Evolutionary conservation across 2,329 filamentous ascomycete genomes (phyloP).

Genomic region (Penicillium psychrosexuale): DNA sequence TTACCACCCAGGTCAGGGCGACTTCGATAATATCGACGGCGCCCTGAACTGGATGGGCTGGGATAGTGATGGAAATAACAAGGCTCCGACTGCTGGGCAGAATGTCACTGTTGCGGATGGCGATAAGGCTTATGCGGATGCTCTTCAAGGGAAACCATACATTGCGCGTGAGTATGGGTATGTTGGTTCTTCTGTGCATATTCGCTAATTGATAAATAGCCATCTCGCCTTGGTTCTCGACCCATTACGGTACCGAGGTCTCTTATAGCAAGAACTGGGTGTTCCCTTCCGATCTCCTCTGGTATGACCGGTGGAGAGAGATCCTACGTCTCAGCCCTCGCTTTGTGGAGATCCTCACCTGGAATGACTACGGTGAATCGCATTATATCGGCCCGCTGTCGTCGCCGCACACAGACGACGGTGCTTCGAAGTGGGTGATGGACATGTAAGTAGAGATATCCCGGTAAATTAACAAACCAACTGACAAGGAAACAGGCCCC

Average conservation of each 20-base stretch:
- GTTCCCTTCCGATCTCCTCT: slow-evolving; percentile 46
- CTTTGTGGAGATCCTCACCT: slow-evolving; percentile 49
- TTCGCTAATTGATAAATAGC: slow-evolving; percentile 22
- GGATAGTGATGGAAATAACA: slow-evolving; percentile 46
- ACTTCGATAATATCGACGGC: slow-evolving; percentile 41
- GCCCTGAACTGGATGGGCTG: slow-evolving; percentile 48
- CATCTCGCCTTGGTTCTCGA: slow-evolving; percentile 52
- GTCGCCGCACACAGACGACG: slow-evolving; percentile 39
- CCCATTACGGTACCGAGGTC: slow-evolving; percentile 47
- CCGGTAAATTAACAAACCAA: background rate
- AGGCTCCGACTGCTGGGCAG: slow-evolving; percentile 45
- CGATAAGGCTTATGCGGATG: slow-evolving; percentile 36
- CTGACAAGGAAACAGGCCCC: slow-evolving; percentile 39
- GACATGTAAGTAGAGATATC: slow-evolving; percentile 43
- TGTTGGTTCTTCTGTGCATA: background rate
- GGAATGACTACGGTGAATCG: slow-evolving; percentile 56
- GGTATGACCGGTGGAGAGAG: slow-evolving; percentile 44
- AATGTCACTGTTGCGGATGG: slow-evolving; percentile 43
- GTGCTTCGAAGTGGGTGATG: slow-evolving; percentile 50
- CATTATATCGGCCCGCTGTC: slow-evolving; percentile 54
- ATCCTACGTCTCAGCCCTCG: slow-evolving; percentile 46
- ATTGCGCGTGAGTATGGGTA: slow-evolving; percentile 44
- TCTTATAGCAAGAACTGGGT: slow-evolving; percentile 54
- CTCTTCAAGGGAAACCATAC: slow-evolving; percentile 45
- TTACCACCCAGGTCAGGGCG: slow-evolving; percentile 44